Evolutionary conservation across 2,329 filamentous ascomycete genomes (phyloP), one percentile per base, ranked within the genome.

Genomic region (Dryadomyces quercivorus): DNA sequence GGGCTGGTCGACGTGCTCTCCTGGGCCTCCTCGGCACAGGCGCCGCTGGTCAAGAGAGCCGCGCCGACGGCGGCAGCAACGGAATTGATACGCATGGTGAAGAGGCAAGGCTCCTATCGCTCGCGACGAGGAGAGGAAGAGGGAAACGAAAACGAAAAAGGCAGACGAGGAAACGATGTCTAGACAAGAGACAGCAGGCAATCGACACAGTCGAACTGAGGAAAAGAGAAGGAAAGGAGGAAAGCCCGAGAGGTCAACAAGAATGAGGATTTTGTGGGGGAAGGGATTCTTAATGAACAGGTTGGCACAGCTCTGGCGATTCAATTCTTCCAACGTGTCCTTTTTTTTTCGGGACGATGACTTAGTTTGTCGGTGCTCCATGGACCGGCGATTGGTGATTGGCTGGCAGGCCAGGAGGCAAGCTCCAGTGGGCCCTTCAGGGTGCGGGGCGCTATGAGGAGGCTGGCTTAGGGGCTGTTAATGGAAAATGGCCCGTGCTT

Each of bases 21-120:
- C 59, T 69, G 72, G 59, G 77, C 74, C 61, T 86, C 82, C 60
- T 86, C 85, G 60, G 83, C 81, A 61, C 82, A 78, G 65, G 84
- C 84, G 62, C 82, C 81, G 69, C 83, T 80, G 61, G 84, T 85
- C 66, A 86, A 71, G 62, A 89, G 71, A 64, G 86, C 82, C 65
- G 87, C 86, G 68, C 88, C 85, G 66, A 86, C 80, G 62, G 86
- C 81, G 62, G 85, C 85, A 65, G 89, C 80, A 66, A 86, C 81
- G 69, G 86, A 76, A 74, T 86, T 85, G 73, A 95, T 82, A 82
- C 86, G 88, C 89, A 95, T 94, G 67, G 66, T 83, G 56, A n/a
- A 31, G 22, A 18, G n/a, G 13, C 21, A 36, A 51, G 4, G 31
- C 12, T 46, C 46, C 18, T 50, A 44, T 51, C 38, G 36, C 38